Evolutionary conservation across 2,329 filamentous ascomycete species (phyloP).

Genomic region (Lasiodiplodia gonubiensis): DNA sequence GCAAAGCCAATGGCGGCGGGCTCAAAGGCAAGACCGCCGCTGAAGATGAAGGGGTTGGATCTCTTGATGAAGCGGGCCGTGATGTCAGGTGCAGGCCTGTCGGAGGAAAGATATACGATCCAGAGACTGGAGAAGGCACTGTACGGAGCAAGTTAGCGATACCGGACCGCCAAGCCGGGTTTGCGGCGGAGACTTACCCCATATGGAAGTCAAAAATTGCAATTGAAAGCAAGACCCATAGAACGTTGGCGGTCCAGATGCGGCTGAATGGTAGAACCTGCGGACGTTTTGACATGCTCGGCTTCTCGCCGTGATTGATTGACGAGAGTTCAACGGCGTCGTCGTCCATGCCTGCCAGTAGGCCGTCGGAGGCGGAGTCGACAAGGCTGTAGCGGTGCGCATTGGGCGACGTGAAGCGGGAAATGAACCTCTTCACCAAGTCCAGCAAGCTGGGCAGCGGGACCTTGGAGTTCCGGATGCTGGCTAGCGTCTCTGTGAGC

Average conservation of each 20-base stretch:
- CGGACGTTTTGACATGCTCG: slow-evolving; percentile 44
- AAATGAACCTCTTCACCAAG: slow-evolving; percentile 13
- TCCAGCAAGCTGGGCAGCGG: slow-evolving; percentile 6
- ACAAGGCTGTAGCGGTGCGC: slow-evolving; percentile 19
- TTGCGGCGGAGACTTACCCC: slow-evolving; percentile 39
- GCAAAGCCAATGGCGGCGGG: slow-evolving; percentile 75
- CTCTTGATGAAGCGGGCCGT: slow-evolving; percentile 33
- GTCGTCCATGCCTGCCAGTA: slow-evolving; percentile 37
- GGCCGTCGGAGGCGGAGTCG: slow-evolving; percentile 16
- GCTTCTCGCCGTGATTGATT: slow-evolving; percentile 36
- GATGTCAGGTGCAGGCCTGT: slow-evolving; percentile 54
- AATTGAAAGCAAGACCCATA: slow-evolving; percentile 65
- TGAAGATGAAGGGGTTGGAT: slow-evolving; percentile 59
- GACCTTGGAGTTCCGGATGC: slow-evolving; percentile 25
- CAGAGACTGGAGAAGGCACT: slow-evolving; percentile 74
- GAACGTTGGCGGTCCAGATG: slow-evolving; percentile 61
- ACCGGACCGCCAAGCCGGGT: neutral
- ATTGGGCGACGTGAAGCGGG: slow-evolving; percentile 20
- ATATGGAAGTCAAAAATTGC: slow-evolving; percentile 76
- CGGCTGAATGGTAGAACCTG: slow-evolving; percentile 54
- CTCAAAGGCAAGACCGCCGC: slow-evolving; percentile 75
- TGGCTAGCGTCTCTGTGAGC: slow-evolving; percentile 60
- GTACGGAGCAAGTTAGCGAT: neutral
- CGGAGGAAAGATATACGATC: slow-evolving; percentile 77
- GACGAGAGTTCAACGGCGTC: slow-evolving; percentile 42